Percentiles rank a stretch among this genome's conserved stretches.
These are phyloP conservation scores for Candida sphagnicola DNA, from an alignment of 805 yeast genomes.

Conservation along the genomic window DNA sequence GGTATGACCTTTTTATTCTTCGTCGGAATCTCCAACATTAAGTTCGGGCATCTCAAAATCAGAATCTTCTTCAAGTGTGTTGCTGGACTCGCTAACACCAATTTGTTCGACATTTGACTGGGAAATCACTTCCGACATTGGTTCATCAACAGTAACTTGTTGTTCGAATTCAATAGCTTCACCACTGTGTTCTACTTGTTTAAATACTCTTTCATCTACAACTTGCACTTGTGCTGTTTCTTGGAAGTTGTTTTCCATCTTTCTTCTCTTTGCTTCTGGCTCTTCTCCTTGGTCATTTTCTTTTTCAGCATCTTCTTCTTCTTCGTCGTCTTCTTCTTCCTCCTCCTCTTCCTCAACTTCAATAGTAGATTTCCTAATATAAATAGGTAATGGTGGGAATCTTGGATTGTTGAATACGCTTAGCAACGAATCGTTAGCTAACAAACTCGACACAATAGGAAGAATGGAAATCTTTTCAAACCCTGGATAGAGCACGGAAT, in stretches of 20 bases:
- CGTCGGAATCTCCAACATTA: constrained; percentile 40
- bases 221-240: not conserved
- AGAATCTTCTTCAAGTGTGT: constrained; percentile 21
- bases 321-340: constrained; percentile 32
- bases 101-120: not conserved
- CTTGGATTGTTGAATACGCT: constrained; percentile 71
- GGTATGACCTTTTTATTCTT: too few relatives aligned
- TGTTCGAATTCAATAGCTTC: too few relatives aligned
- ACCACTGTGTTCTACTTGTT: not conserved
- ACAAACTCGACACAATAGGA: constrained; percentile 61
- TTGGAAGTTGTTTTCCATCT: constrained; percentile 6
- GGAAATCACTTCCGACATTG: too few relatives aligned
- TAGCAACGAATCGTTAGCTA: constrained; percentile 47
- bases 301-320: constrained; percentile 32
- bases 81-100: not conserved
- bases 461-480: constrained; percentile 58
- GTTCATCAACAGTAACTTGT: too few relatives aligned
- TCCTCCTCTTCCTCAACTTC: constrained; percentile 37
- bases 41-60: constrained; percentile 52
- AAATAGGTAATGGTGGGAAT: constrained; percentile 51
- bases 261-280: constrained; percentile 28
- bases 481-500: constrained; percentile 68
- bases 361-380: constrained; percentile 27
- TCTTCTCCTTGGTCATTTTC: constrained; percentile 21
- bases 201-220: not conserved